Evolutionary conservation across 176 grass and related monocot genomes (phyloP).

Genomic region (Urochloa ruziziensis): DNA sequence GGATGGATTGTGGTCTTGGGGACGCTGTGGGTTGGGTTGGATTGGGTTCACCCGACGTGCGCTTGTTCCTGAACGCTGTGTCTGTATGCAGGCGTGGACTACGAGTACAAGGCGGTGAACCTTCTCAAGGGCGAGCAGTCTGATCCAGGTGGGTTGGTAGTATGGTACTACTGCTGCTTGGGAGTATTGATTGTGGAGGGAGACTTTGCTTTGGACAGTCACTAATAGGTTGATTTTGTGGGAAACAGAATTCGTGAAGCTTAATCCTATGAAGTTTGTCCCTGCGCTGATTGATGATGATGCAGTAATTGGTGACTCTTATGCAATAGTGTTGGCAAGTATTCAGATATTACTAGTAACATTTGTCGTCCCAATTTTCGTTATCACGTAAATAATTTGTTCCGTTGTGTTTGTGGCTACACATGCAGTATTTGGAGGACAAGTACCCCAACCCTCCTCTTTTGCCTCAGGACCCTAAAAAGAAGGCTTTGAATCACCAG

Average conservation of each 20-base stretch:
- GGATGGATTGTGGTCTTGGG: background rate
- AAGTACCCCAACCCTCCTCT: conserved; percentile 39
- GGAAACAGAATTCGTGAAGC: conserved; percentile 44
- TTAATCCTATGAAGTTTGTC: conserved; percentile 61
- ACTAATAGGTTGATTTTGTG: background rate
- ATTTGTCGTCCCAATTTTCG: background rate
- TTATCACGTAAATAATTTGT: background rate
- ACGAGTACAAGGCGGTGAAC: conserved; percentile 60
- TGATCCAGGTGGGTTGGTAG: conserved; percentile 34
- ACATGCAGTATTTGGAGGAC: conserved; percentile 56
- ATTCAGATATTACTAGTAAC: background rate
- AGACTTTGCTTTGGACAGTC: background rate
- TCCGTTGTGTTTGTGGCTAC: background rate
- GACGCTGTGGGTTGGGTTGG: background rate
- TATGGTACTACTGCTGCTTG: background rate
- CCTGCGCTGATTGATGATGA: conserved; percentile 14
- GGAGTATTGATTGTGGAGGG: background rate
- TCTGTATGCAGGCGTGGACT: conserved; percentile 23
- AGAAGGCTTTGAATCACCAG: conserved; percentile 55
- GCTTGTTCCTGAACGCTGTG: background rate
- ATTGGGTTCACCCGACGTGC: background rate
- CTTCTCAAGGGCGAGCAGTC: conserved; percentile 54
- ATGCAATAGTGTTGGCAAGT: conserved; percentile 45
- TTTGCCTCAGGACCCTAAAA: conserved; percentile 42
- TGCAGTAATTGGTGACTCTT: conserved; percentile 38